Conservation (phyloP, 306 rosid genomes). For the Quercus engelmannii region DNA sequence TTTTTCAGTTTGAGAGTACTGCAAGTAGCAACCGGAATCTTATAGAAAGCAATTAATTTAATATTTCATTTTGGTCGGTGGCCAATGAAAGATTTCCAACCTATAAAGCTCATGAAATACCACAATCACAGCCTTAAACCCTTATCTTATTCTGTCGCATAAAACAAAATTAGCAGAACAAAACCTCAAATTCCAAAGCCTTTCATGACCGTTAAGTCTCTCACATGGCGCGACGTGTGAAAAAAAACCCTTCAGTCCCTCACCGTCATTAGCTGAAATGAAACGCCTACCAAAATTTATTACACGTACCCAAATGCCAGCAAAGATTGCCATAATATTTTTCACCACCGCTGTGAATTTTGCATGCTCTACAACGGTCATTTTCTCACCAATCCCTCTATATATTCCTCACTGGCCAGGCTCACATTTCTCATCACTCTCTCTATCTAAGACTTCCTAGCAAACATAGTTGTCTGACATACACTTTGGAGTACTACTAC, state of each 20-base stretch:
- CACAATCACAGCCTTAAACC: too few species aligned
- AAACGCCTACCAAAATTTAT: constrained; percentile 8
- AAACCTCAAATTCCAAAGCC: background rate
- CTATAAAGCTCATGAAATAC: too few species aligned
- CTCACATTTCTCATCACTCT: background rate
- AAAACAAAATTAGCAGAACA: background rate
- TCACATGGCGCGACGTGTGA: constrained; percentile 31
- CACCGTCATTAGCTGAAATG: background rate
- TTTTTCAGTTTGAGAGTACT: too few species aligned
- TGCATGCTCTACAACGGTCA: constrained; percentile 43
- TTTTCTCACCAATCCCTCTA: constrained; percentile 5
- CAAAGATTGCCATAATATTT: background rate
- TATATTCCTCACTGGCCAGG: constrained; percentile 1
- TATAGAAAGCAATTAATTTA: too few species aligned
- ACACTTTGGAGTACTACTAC: background rate
- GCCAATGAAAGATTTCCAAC: too few species aligned
- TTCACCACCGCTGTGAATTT: background rate
- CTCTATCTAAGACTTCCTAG: background rate
- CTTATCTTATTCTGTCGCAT: too few species aligned
- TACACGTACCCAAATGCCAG: background rate
- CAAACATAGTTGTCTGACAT: background rate
- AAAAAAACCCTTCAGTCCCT: background rate
- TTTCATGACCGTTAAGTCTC: constrained; percentile 23
- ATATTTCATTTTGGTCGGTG: too few species aligned
- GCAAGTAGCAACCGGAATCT: too few species aligned